A percentile compares a stretch with the other conserved stretches of the same genome.
Evolutionary conservation across 1,284 basidiomycete species (phyloP).

Genomic region (Vanrija humicola): DNA sequence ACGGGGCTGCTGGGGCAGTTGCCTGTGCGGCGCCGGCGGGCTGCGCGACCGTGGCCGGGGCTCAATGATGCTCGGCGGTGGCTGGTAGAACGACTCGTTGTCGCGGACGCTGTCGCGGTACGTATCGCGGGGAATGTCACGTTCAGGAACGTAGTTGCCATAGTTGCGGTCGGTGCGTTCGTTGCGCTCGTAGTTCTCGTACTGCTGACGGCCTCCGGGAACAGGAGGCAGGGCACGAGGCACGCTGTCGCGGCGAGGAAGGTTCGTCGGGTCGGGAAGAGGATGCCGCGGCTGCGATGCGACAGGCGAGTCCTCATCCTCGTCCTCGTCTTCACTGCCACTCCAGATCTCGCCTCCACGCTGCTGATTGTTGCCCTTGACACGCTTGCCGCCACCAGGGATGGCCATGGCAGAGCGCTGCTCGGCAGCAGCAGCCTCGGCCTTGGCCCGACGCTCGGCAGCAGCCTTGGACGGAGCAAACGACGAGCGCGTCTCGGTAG

Average conservation of each 20-base stretch:
- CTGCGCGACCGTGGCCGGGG: conserved; percentile 11
- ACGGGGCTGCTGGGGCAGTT: conserved; percentile 12
- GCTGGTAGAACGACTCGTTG: no score
- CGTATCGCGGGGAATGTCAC: no score
- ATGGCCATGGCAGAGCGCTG: conserved; percentile 60
- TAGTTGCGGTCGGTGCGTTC: no score
- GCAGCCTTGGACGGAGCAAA: conserved; percentile 79
- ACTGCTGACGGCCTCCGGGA: conserved; percentile 6
- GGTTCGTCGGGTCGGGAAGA: not conserved
- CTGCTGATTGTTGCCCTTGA: conserved; percentile 1
- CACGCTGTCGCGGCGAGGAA: not conserved
- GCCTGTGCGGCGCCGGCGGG: conserved; percentile 15
- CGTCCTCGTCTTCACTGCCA: conserved; percentile 59
- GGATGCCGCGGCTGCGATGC: not conserved
- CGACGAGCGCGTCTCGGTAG: conserved; percentile 60
- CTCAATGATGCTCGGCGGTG: no score
- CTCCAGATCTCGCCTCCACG: conserved; percentile 1
- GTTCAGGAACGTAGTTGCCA: no score
- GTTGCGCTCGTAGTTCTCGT: not conserved
- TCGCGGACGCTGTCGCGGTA: not conserved
- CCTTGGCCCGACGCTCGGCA: conserved; percentile 72
- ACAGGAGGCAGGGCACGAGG: conserved; percentile 27
- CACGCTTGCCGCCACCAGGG: conserved; percentile 35
- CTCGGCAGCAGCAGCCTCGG: conserved; percentile 59
- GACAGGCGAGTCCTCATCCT: conserved; percentile 43